Evolutionary conservation across 208 protist genomes (phyloP).

Genomic region (Leishmania tropica): DNA sequence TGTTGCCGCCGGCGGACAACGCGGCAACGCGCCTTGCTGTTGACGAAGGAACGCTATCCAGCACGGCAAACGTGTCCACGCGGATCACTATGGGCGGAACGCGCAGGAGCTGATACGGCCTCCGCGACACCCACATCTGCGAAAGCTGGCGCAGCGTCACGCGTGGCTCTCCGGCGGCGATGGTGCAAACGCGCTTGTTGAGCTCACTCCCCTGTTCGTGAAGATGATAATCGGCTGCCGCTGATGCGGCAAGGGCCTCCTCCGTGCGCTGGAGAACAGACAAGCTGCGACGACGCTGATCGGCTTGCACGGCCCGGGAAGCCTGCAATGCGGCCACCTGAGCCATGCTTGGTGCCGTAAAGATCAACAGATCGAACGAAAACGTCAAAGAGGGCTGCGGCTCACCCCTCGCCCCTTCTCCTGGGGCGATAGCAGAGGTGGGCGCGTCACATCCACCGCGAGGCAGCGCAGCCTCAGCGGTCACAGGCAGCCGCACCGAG

Average conservation of each 20-base stretch:
- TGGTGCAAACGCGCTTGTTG: not conserved
- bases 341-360: constrained; percentile 25
- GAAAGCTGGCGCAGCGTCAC: constrained; percentile 6
- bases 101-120: constrained; percentile 15
- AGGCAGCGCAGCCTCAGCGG: not conserved
- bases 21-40: not conserved
- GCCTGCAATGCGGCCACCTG: constrained; percentile 21
- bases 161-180: not conserved
- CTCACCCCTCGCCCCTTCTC: not conserved
- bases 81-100: constrained; percentile 21
- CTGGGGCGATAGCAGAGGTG: not conserved
- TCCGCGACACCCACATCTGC: not conserved
- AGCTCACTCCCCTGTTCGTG: not conserved
- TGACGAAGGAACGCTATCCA: constrained; percentile 5
- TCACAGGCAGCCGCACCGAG: constrained; percentile 10
- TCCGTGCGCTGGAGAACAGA: constrained; percentile 11
- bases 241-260: constrained; percentile 1
- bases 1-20: not conserved
- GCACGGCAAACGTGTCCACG: constrained; percentile 18
- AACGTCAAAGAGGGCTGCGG: not conserved
- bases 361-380: constrained; percentile 12
- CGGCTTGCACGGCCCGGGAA: not conserved
- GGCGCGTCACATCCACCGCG: not conserved
- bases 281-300: constrained; percentile 13
- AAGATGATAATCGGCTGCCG: not conserved